These are phyloP conservation scores for Papiliotrema nemorosa DNA, from an alignment of 1,284 basidiomycete species.

Conservation along the genomic window DNA sequence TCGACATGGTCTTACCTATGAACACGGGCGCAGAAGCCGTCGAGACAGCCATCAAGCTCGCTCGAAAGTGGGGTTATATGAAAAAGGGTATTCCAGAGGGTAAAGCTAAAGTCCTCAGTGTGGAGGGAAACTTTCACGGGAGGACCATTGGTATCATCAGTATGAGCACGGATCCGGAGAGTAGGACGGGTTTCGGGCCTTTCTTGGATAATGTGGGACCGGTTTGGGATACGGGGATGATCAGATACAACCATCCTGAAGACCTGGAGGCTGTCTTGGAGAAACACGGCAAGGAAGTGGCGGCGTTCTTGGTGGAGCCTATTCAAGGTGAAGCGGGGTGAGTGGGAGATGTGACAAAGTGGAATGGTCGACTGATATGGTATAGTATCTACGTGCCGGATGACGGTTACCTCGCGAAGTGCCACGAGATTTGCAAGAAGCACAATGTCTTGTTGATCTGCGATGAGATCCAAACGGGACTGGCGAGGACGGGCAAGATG, in stretches of 20 bases:
- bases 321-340: slow-evolving; percentile 98
- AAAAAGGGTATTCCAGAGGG: slow-evolving; percentile 80
- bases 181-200: slow-evolving; percentile 82
- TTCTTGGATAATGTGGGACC: slow-evolving; percentile 85
- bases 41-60: slow-evolving; percentile 75
- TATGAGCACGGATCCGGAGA: slow-evolving; percentile 95
- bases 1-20: slow-evolving; percentile 98
- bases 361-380: slow-evolving; percentile 2
- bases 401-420: slow-evolving; percentile 76
- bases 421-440: slow-evolving; percentile 81
- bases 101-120: slow-evolving; percentile 83
- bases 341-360: slow-evolving; percentile 36
- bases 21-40: slow-evolving; percentile 99
- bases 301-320: slow-evolving; percentile 93
- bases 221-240: slow-evolving; percentile 53
- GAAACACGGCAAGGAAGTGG: slow-evolving; percentile 75
- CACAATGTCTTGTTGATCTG: slow-evolving; percentile 94
- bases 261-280: slow-evolving; percentile 81
- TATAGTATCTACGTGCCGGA: slow-evolving; percentile 83
- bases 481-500: slow-evolving; percentile 50
- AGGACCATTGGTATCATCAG: slow-evolving; percentile 84
- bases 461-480: slow-evolving; percentile 92
- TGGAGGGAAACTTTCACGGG: slow-evolving; percentile 92
- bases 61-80: slow-evolving; percentile 86
- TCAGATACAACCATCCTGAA: slow-evolving; percentile 76